Conservation (phyloP, 192 early-diverging fungal species). For the Rhizophagus prolifer region DNA sequence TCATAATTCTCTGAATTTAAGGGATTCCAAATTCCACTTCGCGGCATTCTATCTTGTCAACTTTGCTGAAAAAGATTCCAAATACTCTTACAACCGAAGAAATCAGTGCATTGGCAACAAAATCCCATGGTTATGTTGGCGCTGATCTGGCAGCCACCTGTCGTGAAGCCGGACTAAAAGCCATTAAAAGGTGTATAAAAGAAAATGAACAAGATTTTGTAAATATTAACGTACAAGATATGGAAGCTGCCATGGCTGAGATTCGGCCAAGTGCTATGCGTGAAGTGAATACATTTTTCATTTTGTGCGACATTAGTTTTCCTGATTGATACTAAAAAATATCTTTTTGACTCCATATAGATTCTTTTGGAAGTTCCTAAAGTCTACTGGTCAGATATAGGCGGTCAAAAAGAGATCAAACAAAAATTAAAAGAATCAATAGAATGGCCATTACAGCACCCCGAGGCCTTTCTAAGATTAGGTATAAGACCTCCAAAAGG, state of each 20-base stretch:
- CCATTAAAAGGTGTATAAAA: conserved; percentile 55
- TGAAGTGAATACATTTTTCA: conserved; percentile 46
- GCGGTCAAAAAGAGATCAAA: conserved; percentile 90
- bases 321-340: not conserved
- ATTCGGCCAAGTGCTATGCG: conserved; percentile 84
- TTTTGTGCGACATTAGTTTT: not conserved
- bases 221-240: conserved; percentile 53
- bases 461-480: conserved; percentile 84
- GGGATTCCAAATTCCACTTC: conserved; percentile 73
- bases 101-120: conserved; percentile 56
- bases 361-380: conserved; percentile 91
- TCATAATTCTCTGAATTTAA: conserved; percentile 6
- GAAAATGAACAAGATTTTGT: conserved; percentile 34
- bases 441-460: conserved; percentile 97
- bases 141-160: conserved; percentile 89
- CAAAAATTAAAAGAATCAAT: conserved; percentile 90
- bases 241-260: conserved; percentile 52
- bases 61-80: conserved; percentile 67
- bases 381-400: conserved; percentile 91
- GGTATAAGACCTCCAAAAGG: conserved; percentile 96
- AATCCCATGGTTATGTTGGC: conserved; percentile 94
- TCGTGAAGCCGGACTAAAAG: conserved; percentile 83
- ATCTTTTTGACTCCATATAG: conserved; percentile 31
- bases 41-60: conserved; percentile 71
- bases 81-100: conserved; percentile 62